Percentiles rank a stretch among this genome's conserved stretches.
phyloP scores from a whole-genome alignment of 2,329 filamentous ascomycete species.

The Ascochyta clinopodiicola region DNA sequence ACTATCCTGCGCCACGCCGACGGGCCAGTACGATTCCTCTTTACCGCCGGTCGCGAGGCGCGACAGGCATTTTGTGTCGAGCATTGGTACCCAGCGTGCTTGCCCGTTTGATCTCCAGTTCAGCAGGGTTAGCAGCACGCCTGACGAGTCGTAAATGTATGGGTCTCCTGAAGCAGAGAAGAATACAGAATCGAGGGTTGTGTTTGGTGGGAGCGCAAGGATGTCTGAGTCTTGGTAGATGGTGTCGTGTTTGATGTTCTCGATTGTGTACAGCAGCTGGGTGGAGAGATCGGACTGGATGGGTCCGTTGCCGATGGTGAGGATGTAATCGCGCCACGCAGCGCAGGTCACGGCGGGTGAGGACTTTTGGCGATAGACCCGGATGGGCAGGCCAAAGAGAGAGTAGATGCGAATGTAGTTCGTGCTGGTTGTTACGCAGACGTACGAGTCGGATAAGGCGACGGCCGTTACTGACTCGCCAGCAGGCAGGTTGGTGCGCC shows the following conservation, averaged over 20 bases:
- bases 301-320: constrained; percentile 92
- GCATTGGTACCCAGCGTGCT: constrained; percentile 87
- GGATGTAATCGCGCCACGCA: constrained; percentile 94
- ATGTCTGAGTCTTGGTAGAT: constrained; percentile 94
- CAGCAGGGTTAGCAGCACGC: constrained; percentile 83
- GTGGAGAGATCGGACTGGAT: constrained; percentile 79
- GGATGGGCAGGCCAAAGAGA: constrained; percentile 86
- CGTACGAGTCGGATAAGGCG: constrained; percentile 87
- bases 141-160: constrained; percentile 93
- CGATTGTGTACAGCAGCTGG: constrained; percentile 85
- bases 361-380: constrained; percentile 90
- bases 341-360: constrained; percentile 89
- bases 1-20: constrained; percentile 87
- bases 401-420: constrained; percentile 94
- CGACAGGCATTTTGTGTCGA: constrained; percentile 84
- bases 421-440: constrained; percentile 84
- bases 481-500: constrained; percentile 83
- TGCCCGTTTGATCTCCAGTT: constrained; percentile 89
- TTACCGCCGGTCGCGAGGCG: constrained; percentile 86
- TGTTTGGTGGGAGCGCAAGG: constrained; percentile 79
- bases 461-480: constrained; percentile 89
- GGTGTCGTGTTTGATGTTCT: constrained; percentile 92
- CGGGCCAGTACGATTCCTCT: constrained; percentile 90
- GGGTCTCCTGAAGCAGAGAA: constrained; percentile 95
- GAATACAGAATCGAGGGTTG: constrained; percentile 80